Percentiles rank a stretch among this genome's conserved stretches.
These are phyloP conservation scores for Podospora fimiseda DNA, from an alignment of 495 filamentous ascomycete species.

Conservation along the genomic window DNA sequence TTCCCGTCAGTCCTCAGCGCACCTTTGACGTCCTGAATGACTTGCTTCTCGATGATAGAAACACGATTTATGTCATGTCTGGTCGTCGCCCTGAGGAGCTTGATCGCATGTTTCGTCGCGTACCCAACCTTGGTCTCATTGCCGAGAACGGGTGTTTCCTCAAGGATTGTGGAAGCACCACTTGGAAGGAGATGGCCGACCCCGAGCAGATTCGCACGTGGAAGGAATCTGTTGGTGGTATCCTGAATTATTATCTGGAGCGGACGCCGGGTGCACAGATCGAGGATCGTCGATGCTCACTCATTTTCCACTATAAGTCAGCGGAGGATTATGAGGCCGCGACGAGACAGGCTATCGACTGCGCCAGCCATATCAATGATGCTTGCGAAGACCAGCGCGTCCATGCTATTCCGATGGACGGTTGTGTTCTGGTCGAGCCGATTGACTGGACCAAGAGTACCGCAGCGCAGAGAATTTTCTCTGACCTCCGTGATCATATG, in stretches of 20 bases:
- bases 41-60: conserved; percentile 65
- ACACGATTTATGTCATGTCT: conserved; percentile 92
- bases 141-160: conserved; percentile 91
- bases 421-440: conserved; percentile 72
- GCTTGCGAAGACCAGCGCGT: conserved; percentile 75
- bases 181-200: conserved; percentile 72
- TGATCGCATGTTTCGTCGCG: conserved; percentile 70
- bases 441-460: conserved; percentile 77
- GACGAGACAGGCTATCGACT: conserved; percentile 71
- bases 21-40: conserved; percentile 75
- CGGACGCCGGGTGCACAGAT: conserved; percentile 80
- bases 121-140: conserved; percentile 75
- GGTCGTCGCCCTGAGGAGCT: conserved; percentile 79
- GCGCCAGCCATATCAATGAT: conserved; percentile 88
- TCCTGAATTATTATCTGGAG: conserved; percentile 80
- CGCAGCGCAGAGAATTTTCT: conserved; percentile 64
- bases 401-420: conserved; percentile 73
- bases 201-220: conserved; percentile 57
- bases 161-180: conserved; percentile 56
- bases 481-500: conserved; percentile 43
- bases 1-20: conserved; percentile 74
- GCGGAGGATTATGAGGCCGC: conserved; percentile 70
- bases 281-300: conserved; percentile 77
- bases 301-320: conserved; percentile 80
- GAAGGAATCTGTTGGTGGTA: conserved; percentile 70